These are phyloP conservation scores for Penicillium simplicissimum DNA, from an alignment of 495 filamentous ascomycete species.

Conservation along the genomic window DNA sequence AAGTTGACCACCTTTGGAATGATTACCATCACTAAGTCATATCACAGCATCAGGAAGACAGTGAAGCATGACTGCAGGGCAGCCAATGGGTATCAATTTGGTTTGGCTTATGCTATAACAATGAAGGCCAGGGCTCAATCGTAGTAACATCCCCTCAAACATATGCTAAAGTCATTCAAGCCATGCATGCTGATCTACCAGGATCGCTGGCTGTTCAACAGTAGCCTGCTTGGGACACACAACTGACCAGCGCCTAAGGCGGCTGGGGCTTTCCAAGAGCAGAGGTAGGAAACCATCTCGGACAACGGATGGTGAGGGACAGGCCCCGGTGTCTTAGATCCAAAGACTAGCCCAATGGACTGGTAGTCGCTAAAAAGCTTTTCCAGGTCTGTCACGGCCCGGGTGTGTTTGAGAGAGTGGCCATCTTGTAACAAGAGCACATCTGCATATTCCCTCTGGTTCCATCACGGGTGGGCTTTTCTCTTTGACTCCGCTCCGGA, in stretches of 20 bases:
- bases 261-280: not conserved
- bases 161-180: no score
- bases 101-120: no score
- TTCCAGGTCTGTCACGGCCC: not conserved
- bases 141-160: no score
- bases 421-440: not conserved
- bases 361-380: not conserved
- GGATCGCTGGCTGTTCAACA: no score
- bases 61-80: no score
- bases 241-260: not conserved
- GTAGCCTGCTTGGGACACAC: not conserved
- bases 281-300: not conserved
- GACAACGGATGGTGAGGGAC: not conserved
- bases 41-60: no score
- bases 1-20: no score
- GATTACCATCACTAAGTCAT: no score
- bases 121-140: no score
- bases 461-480: constrained; percentile 13
- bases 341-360: no score
- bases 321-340: not conserved
- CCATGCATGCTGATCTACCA: no score
- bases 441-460: not conserved
- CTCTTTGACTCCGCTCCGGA: constrained; percentile 32
- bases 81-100: no score
- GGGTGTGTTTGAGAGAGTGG: not conserved